Evolutionary conservation across 768 basidiomycete genomes (phyloP).

Genomic region (Terana coerulea): DNA sequence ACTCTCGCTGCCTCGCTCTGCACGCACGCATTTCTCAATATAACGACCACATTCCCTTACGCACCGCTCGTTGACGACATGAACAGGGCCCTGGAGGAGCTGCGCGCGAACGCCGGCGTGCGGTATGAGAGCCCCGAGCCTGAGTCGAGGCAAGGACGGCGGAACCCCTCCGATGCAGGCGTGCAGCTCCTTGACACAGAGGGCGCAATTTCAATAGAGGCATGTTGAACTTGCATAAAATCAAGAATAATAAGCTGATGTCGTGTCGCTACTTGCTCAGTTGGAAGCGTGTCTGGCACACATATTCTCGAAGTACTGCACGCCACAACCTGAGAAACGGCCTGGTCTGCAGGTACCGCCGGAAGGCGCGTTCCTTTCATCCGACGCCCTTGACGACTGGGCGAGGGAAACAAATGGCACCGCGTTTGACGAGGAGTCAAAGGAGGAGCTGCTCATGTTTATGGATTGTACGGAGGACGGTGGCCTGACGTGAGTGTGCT

Average conservation of each 20-base stretch:
- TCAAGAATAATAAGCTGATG: too few relatives aligned
- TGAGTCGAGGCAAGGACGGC: constrained; percentile 53
- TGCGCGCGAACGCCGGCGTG: constrained; percentile 35
- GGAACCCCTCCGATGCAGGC: constrained; percentile 42
- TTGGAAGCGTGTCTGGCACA: constrained; percentile 68
- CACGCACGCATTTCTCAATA: neutral
- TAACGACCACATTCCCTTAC: constrained; percentile 2
- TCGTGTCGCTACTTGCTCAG: too few relatives aligned
- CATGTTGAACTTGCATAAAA: too few relatives aligned
- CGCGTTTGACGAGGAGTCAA: constrained; percentile 73
- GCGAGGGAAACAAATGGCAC: constrained; percentile 79
- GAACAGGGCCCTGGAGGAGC: constrained; percentile 23
- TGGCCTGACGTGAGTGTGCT: constrained; percentile 67
- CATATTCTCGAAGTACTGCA: constrained; percentile 79
- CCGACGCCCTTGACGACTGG: constrained; percentile 68
- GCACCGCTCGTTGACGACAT: constrained; percentile 8
- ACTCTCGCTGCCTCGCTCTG: neutral
- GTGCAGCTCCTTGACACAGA: constrained; percentile 68
- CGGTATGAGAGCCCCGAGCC: constrained; percentile 63
- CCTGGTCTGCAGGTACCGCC: constrained; percentile 22
- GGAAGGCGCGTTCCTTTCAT: constrained; percentile 52
- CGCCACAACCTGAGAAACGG: constrained; percentile 34
- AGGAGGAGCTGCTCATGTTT: constrained; percentile 72
- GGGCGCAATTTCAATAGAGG: constrained; percentile 63
- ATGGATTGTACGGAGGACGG: constrained; percentile 73